phyloP scores from a whole-genome alignment of 768 basidiomycete genomes.

The Kondoa subrosea region DNA sequence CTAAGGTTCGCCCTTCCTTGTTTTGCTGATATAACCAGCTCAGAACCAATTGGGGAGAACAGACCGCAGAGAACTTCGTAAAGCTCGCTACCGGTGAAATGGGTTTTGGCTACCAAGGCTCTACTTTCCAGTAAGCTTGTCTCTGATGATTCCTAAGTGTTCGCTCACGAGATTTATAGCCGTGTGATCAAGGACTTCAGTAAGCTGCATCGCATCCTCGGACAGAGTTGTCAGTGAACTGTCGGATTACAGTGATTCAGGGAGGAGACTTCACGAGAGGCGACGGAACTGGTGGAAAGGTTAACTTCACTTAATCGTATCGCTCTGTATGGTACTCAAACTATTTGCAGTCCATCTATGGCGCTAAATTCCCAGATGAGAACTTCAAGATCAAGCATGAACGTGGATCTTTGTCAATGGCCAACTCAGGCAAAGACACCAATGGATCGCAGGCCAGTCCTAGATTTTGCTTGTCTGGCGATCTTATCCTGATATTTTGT shows the following conservation, averaged over 20 bases:
- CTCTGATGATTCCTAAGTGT: background rate
- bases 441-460: conserved; percentile 42
- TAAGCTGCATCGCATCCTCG: background rate
- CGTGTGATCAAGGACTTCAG: conserved; percentile 83
- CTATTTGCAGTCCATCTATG: conserved; percentile 20
- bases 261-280: conserved; percentile 43
- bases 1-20: conserved; percentile 38
- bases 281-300: conserved; percentile 27
- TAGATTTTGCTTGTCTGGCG: conserved; percentile 23
- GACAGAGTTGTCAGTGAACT: conserved; percentile 37
- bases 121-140: conserved; percentile 54
- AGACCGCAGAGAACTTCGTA: conserved; percentile 89
- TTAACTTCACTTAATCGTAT: background rate
- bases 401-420: conserved; percentile 64
- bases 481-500: conserved; percentile 12
- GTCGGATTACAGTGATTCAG: conserved; percentile 52
- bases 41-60: conserved; percentile 53
- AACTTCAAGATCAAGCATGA: conserved; percentile 96
- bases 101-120: conserved; percentile 84
- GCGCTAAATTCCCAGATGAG: conserved; percentile 61
- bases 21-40: background rate
- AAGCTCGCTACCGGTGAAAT: conserved; percentile 68
- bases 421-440: conserved; percentile 64
- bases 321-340: background rate
- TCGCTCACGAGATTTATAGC: too few relatives aligned